Conservation (phyloP, 148 eudicot genomes). For the Rhododendron ovatum region DNA sequence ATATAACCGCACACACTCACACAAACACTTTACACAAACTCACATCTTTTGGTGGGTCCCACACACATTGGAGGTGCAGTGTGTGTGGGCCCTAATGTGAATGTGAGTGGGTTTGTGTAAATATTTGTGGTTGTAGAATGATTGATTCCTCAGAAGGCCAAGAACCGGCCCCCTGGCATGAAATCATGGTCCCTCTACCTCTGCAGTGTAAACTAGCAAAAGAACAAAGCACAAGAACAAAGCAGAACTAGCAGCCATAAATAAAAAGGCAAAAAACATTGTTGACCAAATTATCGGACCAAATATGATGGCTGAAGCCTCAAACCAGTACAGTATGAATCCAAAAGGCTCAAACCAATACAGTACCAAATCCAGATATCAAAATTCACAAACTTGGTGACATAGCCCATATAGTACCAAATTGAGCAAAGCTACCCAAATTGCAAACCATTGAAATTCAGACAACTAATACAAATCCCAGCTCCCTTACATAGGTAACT, state of each 20-base stretch:
- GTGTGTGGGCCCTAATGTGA: too few species aligned
- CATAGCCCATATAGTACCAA: not conserved
- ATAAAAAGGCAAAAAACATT: not conserved
- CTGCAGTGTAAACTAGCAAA: not conserved
- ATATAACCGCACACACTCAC: too few species aligned
- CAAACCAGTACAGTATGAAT: not conserved
- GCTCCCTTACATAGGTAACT: not conserved
- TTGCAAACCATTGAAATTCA: not conserved
- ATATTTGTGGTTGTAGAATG: too few species aligned
- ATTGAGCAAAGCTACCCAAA: not conserved
- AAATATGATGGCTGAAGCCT: not conserved
- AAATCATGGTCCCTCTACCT: slow-evolving; percentile 26
- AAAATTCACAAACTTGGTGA: not conserved
- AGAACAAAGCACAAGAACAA: not conserved
- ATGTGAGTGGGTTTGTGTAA: too few species aligned
- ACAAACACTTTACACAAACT: too few species aligned
- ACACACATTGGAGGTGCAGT: too few species aligned
- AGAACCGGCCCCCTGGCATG: slow-evolving; percentile 14
- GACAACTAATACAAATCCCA: not conserved
- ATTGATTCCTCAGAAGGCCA: slow-evolving; percentile 12
- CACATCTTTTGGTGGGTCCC: too few species aligned
- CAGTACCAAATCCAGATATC: not conserved
- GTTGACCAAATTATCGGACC: not conserved
- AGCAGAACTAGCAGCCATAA: not conserved
- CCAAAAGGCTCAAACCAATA: not conserved